Evolutionary conservation across 2,329 filamentous ascomycete species (phyloP).

Genomic region (Pseudogymnoascus sp.): DNA sequence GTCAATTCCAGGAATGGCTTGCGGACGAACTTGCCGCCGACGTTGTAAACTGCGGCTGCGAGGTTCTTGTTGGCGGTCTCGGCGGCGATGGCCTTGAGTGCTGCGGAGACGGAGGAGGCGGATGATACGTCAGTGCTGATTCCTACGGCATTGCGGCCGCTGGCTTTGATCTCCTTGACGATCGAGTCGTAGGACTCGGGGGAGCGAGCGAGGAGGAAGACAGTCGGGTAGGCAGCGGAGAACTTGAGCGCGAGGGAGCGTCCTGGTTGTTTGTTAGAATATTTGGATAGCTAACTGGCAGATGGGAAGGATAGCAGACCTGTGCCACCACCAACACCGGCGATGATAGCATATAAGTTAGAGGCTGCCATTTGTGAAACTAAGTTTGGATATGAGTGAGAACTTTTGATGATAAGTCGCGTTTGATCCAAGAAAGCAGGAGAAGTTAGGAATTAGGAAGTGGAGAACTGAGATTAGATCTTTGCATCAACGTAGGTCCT

Average conservation of each 20-base stretch:
- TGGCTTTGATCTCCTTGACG: slow-evolving; percentile 57
- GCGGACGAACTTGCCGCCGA: slow-evolving; percentile 40
- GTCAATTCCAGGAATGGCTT: slow-evolving; percentile 54
- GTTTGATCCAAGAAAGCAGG: not conserved
- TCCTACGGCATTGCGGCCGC: slow-evolving; percentile 63
- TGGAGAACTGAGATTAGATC: not conserved
- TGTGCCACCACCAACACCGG: slow-evolving; percentile 66
- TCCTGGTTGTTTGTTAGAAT: slow-evolving; percentile 27
- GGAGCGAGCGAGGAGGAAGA: slow-evolving; percentile 59
- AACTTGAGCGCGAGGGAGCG: slow-evolving; percentile 48
- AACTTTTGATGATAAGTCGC: not conserved
- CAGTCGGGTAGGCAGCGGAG: slow-evolving; percentile 60
- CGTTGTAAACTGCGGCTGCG: slow-evolving; percentile 65
- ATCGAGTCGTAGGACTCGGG: slow-evolving; percentile 58
- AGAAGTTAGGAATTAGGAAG: not conserved
- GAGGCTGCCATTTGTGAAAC: slow-evolving; percentile 17
- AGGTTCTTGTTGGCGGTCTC: slow-evolving; percentile 48
- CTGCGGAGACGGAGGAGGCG: slow-evolving; percentile 41
- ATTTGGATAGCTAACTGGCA: not conserved
- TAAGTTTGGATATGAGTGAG: not conserved
- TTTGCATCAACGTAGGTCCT: not conserved
- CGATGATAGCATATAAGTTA: slow-evolving; percentile 59
- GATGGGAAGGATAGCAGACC: slow-evolving; percentile 20
- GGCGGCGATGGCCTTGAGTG: slow-evolving; percentile 54
- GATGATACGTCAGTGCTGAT: slow-evolving; percentile 59